Base-by-base conservation (phyloP, 495 filamentous ascomycete genomes). In the Lasiosphaeria ovina region DNA sequence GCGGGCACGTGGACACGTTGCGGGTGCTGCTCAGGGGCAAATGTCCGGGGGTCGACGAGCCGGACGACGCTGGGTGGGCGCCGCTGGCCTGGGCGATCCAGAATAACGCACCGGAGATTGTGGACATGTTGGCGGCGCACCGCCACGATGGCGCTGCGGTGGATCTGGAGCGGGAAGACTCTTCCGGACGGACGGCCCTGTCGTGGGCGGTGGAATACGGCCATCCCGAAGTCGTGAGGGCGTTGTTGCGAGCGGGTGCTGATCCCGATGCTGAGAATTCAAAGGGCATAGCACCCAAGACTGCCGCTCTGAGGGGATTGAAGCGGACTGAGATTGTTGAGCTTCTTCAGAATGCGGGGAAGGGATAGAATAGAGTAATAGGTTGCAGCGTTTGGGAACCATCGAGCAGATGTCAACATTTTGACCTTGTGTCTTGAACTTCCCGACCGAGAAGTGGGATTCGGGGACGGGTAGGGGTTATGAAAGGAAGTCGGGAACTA, bases 1-100 rank as follows among this genome's bases (percentile, higher is more conserved):
- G 56, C 0, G 54, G 65, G 0, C 60, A 72, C 36, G 32, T 48
- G 14, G 52, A 51, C 10, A 42, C 62, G 7, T 42, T 72, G 11
- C 35, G 44, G 16, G 57, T 61, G 44, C 51, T 68, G 4, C 58
- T 66, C 0, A 56, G 56, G 24, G 36, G 62, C 24, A 47, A 54
- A 42, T 69, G 38, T 35, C 32, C 47, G 24, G 69, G 66, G 31
- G 54, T 58, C 10, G 70, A 73, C 38, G 48, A 57, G 4, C 24
- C 32, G 35, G 70, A 73, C 57, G 42, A 53, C 7, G 51, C 64
- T 42, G 70, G 69, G 9, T 73, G 70, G 70, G 63, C 64, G 16
- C 69, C 70, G 1, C 52, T 71, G 12, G 57, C 65, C 10, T 72
- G 69, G 69, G 61, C 69, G 3, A 49, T 67, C 31, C 52, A 62